These are phyloP conservation scores for Termitomyces sp. DNA, from an alignment of 768 basidiomycete species.

Conservation along the genomic window DNA sequence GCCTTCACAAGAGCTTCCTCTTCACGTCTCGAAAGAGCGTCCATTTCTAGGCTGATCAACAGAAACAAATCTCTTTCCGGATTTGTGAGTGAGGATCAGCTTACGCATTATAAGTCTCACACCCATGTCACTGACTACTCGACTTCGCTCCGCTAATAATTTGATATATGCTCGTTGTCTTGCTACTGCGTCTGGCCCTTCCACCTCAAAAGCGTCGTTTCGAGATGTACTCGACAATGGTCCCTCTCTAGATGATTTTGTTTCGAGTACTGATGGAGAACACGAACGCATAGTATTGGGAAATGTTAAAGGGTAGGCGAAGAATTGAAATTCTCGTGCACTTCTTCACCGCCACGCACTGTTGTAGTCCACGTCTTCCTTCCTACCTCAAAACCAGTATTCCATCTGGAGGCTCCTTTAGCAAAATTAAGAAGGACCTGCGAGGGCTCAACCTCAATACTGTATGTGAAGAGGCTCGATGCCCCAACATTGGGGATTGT, in stretches of 20 bases:
- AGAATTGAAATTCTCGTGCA: not conserved
- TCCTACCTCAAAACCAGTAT: conserved; percentile 87
- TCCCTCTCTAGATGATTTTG: conserved; percentile 77
- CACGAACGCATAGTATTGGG: conserved; percentile 65
- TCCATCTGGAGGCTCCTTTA: conserved; percentile 83
- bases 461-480: conserved; percentile 97
- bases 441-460: conserved; percentile 89
- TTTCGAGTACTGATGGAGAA: conserved; percentile 36
- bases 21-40: conserved; percentile 81
- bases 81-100: not conserved
- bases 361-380: conserved; percentile 73
- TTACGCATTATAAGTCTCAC: not conserved
- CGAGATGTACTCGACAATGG: conserved; percentile 52
- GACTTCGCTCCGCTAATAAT: conserved; percentile 8
- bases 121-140: conserved; percentile 5
- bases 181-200: conserved; percentile 39
- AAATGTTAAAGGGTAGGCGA: conserved; percentile 52
- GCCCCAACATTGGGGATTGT: conserved; percentile 99
- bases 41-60: conserved; percentile 39
- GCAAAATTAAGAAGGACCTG: conserved; percentile 92
- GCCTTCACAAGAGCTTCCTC: conserved; percentile 82
- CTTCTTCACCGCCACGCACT: not conserved
- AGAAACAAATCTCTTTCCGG: conserved; percentile 1
- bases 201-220: conserved; percentile 37
- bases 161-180: conserved; percentile 35